Percentiles rank a stretch among this genome's conserved stretches.
Evolutionary conservation across 2,329 filamentous ascomycete species (phyloP).

Genomic region (Aspergillus sp.): DNA sequence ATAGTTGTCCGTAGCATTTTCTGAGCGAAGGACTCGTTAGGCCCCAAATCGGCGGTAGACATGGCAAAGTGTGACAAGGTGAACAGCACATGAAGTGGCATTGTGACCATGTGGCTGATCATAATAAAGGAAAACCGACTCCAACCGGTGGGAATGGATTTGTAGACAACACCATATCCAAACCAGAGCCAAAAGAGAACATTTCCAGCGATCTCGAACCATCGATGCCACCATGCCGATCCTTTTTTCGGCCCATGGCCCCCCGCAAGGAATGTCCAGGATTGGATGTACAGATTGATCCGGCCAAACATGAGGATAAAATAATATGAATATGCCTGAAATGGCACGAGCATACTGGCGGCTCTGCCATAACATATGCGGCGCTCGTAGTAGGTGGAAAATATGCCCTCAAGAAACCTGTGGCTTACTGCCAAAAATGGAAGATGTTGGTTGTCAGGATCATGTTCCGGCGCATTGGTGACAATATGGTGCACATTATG

Average conservation of each 20-base stretch:
- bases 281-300: constrained; percentile 84
- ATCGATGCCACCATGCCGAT: constrained; percentile 80
- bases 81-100: constrained; percentile 85
- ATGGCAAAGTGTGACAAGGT: constrained; percentile 92
- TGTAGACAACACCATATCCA: constrained; percentile 80
- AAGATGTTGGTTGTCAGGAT: constrained; percentile 91
- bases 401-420: constrained; percentile 72
- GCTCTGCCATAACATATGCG: constrained; percentile 76
- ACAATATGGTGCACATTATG: constrained; percentile 98
- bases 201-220: constrained; percentile 75
- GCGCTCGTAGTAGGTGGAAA: constrained; percentile 81
- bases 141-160: constrained; percentile 69
- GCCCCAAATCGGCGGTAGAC: constrained; percentile 85
- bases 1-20: constrained; percentile 92
- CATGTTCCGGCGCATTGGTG: constrained; percentile 94
- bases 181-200: constrained; percentile 86
- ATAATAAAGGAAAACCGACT: constrained; percentile 75
- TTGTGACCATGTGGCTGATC: constrained; percentile 78
- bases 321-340: constrained; percentile 84
- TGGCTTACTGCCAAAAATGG: constrained; percentile 88
- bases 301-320: constrained; percentile 77
- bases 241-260: constrained; percentile 75
- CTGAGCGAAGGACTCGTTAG: constrained; percentile 84
- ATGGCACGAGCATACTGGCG: constrained; percentile 71
- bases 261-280: constrained; percentile 75